Conservation (phyloP, 371 early-diverging fungal species). For the Lichtheimia corymbifera region DNA sequence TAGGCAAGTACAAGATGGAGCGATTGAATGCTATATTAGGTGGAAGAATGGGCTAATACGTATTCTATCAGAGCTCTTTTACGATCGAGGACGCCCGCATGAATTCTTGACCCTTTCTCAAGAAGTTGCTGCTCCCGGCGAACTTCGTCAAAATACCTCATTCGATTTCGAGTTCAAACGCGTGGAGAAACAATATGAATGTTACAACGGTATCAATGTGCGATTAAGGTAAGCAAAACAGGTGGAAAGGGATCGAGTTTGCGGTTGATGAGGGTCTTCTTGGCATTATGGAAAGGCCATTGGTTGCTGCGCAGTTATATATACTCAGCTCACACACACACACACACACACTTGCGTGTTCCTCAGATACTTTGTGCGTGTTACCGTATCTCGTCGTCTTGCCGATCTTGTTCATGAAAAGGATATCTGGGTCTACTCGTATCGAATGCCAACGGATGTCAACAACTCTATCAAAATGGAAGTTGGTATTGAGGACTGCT, state of each 20-base stretch:
- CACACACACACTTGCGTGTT: too few species aligned
- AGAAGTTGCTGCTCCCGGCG: conserved; percentile 89
- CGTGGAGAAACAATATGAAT: conserved; percentile 91
- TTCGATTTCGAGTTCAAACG: conserved; percentile 91
- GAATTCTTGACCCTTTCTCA: conserved; percentile 89
- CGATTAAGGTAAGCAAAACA: conserved; percentile 65
- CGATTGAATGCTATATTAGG: neutral
- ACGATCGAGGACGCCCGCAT: conserved; percentile 93
- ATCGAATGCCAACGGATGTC: conserved; percentile 81
- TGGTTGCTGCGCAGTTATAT: too few species aligned
- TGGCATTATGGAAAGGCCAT: too few species aligned
- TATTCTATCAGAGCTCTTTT: conserved; percentile 78
- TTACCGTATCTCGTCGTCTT: conserved; percentile 78
- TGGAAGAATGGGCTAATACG: neutral
- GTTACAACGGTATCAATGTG: conserved; percentile 90
- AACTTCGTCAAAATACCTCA: conserved; percentile 71
- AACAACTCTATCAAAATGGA: conserved; percentile 95
- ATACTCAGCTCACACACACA: too few species aligned
- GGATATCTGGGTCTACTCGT: conserved; percentile 92
- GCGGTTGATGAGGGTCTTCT: too few species aligned
- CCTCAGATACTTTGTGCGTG: conserved; percentile 82
- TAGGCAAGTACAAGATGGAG: conserved; percentile 59
- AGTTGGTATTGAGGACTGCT: conserved; percentile 94
- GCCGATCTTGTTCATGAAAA: conserved; percentile 72
- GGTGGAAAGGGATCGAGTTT: neutral